These are phyloP conservation scores for Liquidambar formosana DNA, from an alignment of 164 flowering plant genomes.

Conservation along the genomic window DNA sequence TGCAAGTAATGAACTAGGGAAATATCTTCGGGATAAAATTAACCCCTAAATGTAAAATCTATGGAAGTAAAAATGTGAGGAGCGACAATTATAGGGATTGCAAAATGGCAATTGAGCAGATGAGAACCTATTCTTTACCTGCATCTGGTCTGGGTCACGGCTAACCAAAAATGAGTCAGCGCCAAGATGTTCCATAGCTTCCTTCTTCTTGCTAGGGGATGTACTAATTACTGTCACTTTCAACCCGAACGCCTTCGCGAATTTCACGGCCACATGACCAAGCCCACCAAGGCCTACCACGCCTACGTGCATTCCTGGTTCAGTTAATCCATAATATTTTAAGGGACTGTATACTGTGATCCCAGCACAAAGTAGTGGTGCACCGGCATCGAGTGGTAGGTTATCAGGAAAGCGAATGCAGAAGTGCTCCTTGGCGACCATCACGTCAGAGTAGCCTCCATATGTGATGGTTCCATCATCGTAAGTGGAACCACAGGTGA, in stretches of 20 bases:
- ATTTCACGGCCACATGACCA: constrained; percentile 60
- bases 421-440: constrained; percentile 39
- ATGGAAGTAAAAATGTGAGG: no score
- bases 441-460: constrained; percentile 40
- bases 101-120: not conserved
- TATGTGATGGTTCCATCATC: constrained; percentile 33
- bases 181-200: constrained; percentile 54
- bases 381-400: constrained; percentile 42
- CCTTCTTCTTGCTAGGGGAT: constrained; percentile 54
- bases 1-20: no score
- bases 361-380: constrained; percentile 54
- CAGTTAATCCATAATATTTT: constrained; percentile 33
- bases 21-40: no score
- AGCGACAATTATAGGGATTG: not conserved
- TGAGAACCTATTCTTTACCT: constrained; percentile 28
- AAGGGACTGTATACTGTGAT: constrained; percentile 53
- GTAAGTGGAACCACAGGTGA: constrained; percentile 24
- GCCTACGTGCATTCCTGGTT: constrained; percentile 45
- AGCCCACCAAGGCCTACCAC: constrained; percentile 64
- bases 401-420: constrained; percentile 43
- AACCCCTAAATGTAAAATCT: no score
- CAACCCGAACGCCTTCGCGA: constrained; percentile 57
- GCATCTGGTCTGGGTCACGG: constrained; percentile 42
- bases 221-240: constrained; percentile 77
- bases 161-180: constrained; percentile 63